Conservation (phyloP, 768 basidiomycete genomes). For the Termitomyces sp. region DNA sequence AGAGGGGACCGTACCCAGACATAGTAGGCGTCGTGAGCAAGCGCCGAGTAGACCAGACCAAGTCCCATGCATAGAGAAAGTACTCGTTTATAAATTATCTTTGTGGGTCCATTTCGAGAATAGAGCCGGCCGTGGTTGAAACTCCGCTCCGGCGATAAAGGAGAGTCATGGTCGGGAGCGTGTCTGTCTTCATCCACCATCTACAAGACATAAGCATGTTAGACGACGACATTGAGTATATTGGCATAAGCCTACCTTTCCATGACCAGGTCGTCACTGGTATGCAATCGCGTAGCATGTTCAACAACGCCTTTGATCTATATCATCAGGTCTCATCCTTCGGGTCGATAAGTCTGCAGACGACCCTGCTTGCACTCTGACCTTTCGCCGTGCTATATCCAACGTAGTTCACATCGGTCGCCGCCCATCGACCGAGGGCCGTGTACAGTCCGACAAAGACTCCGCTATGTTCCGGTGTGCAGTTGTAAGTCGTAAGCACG, state of each 20-base stretch:
- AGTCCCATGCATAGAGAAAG: neutral
- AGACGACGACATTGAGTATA: slow-evolving; percentile 60
- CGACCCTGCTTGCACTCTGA: slow-evolving; percentile 37
- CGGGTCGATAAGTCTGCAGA: slow-evolving; percentile 49
- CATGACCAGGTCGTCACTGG: slow-evolving; percentile 32
- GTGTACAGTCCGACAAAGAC: slow-evolving; percentile 29
- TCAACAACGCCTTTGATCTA: slow-evolving; percentile 12
- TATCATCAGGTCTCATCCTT: slow-evolving; percentile 47
- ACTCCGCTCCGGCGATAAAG: slow-evolving; percentile 14
- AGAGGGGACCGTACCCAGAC: neutral
- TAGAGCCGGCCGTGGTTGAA: slow-evolving; percentile 9
- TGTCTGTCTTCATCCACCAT: slow-evolving; percentile 7
- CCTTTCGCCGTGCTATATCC: slow-evolving; percentile 46
- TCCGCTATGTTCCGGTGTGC: slow-evolving; percentile 68
- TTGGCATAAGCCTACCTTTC: slow-evolving; percentile 36
- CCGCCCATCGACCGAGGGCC: slow-evolving; percentile 45
- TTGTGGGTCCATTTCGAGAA: neutral
- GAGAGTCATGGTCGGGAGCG: slow-evolving; percentile 8
- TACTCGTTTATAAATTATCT: neutral
- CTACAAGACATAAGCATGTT: slow-evolving; percentile 17
- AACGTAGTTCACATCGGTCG: slow-evolving; percentile 62
- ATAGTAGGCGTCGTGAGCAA: neutral
- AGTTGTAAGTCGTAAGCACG: slow-evolving; percentile 75
- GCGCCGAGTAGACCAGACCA: neutral
- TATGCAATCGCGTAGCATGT: slow-evolving; percentile 9